phyloP scores from a whole-genome alignment of 2,329 filamentous ascomycete species.

The Esteya vermicola region DNA sequence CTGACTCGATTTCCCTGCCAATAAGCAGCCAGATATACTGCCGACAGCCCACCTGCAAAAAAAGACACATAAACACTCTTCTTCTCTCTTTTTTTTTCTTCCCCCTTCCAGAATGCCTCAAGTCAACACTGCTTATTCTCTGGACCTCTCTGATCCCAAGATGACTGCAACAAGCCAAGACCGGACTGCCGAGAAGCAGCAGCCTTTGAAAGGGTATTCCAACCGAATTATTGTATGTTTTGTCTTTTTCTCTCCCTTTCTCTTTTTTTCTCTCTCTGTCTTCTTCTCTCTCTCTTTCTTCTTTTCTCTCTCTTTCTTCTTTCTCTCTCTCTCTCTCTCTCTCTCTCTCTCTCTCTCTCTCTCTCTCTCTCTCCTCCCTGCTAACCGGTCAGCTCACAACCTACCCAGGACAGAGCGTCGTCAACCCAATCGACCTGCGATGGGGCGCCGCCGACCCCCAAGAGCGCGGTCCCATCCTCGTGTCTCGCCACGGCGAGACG shows the following conservation, averaged over 20 bases:
- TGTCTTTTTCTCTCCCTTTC: background rate
- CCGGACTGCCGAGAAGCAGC: background rate
- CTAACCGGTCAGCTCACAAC: conserved; percentile 3
- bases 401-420: conserved; percentile 4
- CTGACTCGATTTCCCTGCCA: too few species aligned
- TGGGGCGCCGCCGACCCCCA: conserved; percentile 3
- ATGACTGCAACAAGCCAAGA: background rate
- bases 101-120: background rate
- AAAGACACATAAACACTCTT: background rate
- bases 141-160: conserved; percentile 1
- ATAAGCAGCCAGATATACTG: too few species aligned
- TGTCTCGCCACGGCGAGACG: conserved; percentile 4
- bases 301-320: background rate
- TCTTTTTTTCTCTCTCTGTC: background rate
- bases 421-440: conserved; percentile 3
- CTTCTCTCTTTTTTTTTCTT: background rate
- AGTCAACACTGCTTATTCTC: conserved; percentile 1
- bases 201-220: background rate
- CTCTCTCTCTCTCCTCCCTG: background rate
- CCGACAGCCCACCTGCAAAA: background rate
- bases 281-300: background rate
- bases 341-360: background rate
- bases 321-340: too few species aligned
- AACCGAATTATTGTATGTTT: conserved; percentile 1
- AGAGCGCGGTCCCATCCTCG: conserved; percentile 2